Base-by-base conservation (phyloP, 2,329 filamentous ascomycete genomes). In the Sporothrix protearum region DNA sequence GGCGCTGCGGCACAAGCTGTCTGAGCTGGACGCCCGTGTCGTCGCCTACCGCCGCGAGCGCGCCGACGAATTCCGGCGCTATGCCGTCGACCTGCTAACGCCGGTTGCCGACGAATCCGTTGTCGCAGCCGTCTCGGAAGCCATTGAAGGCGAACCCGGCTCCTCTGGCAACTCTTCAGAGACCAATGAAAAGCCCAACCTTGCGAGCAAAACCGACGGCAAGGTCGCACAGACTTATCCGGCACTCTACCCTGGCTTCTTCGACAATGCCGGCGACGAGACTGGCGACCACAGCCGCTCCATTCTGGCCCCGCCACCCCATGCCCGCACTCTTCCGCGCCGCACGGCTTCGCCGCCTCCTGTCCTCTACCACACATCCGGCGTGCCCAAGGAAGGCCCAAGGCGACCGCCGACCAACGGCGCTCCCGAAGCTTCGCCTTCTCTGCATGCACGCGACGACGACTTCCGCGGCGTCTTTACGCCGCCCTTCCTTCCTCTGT, bases 381-480 rank as follows among this genome's bases (percentile, higher is more conserved):
- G 78, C 53, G 76, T 75, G 7, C 78, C 80, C 10, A 78, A 79
- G 55, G 79, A 81, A 10, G 78, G 79, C 74, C 80, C 80, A 67
- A 63, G 64, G 25, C 69, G 72, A 51, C 72, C 71, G 6, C 36
- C 36, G 28, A 25, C 63, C 2, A 16, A n/a, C 49, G 47, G 30
- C 33, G 39, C 39, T 25, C 12, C 36, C 28, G 77, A 81, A 42
- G 8, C 61, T 1, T 39, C 67, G 8, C 57, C 64, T 12, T 69
- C 63, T 3, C 33, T 47, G 77, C 81, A 49, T 36, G n/a, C 33
- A 72, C 84, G 86, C 73, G 87, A 90, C 75, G 80, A 81, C 76
- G 87, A 89, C 75, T 85, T 91, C 74, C 84, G 85, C 74, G 88
- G 88, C 73, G 80, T 91, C 72, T 90, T 91, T 77, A 89, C 85